Base-by-base conservation (phyloP, 805 yeast species). In the Candida adriatica region DNA sequence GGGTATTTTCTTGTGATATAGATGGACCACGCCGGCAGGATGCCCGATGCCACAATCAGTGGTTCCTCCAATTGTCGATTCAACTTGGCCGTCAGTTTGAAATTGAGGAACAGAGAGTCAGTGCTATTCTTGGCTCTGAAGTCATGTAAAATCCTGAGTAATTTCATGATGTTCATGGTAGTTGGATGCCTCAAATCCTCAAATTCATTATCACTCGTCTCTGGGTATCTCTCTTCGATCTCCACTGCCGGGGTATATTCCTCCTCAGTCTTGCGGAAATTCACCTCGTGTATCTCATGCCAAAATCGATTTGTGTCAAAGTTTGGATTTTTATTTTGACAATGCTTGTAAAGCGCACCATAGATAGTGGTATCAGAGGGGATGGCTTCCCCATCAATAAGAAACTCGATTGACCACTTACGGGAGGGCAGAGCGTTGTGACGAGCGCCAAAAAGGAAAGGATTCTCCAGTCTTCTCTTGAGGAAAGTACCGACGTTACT, bases 31-130 rank as follows among this genome's bases (percentile, higher is more conserved):
- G 71, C 72, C 0, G 97, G 97, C 24, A 90, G 53, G 2, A 83
- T 71, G 0, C 90, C 92, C 51, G 94, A 76, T 0, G 94, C 90
- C 17, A 90, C 90, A 13, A 87, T 68, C 33, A 88, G 60, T 0
- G 95, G 92, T 41, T 90, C 96, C 45, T 88, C 96, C 26, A 90
- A 56, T 55, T 88, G 96, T 29, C 94, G 64, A 35, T 82, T 80
- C 33, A 92, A 61, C 53, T 88, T 90, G 1, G 94, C 94, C 6
- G 94, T 79, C 13, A 90, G 54, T 48, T 87, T 87, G 57, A 85
- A 75, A 51, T 84, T 87, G 45, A 78, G 59, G 48, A 86, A 88
- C 9, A 47, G 48, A 8, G 38, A 21, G 6, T 27, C 28, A 1
- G 31, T 22, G 14, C 9, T 16, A 6, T 18, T 10, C 9, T 23